A percentile compares a stretch with the other conserved stretches of the same genome.
These are phyloP conservation scores for Mycogone perniciosa DNA, from an alignment of 2,329 filamentous ascomycete genomes.

Conservation along the genomic window DNA sequence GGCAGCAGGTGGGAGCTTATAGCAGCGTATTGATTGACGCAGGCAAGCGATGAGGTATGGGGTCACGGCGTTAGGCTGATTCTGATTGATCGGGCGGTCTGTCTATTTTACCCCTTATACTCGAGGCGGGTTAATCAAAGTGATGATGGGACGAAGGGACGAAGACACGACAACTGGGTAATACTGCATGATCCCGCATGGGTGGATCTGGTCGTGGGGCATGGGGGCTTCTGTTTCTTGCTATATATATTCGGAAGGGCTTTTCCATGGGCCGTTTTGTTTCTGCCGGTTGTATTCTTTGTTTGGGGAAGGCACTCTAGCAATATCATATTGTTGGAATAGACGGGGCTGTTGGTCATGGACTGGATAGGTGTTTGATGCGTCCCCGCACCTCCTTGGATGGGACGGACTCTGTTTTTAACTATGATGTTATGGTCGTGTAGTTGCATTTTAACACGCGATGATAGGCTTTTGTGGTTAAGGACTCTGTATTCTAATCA, in stretches of 20 bases:
- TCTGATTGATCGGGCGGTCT: conserved; percentile 6
- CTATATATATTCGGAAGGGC: conserved; percentile 4
- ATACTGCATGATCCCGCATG: conserved; percentile 2
- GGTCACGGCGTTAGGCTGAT: neutral
- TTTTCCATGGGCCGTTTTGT: neutral
- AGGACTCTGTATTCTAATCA: no score
- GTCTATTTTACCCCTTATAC: conserved; percentile 17
- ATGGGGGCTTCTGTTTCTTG: conserved; percentile 5
- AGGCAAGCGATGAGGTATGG: neutral
- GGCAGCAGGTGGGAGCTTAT: conserved; percentile 10
- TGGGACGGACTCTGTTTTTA: no score
- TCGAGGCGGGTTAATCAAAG: conserved; percentile 19
- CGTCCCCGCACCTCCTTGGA: neutral
- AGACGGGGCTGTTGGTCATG: conserved; percentile 6
- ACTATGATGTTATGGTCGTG: no score
- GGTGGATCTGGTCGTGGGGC: conserved; percentile 1
- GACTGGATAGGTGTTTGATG: conserved; percentile 8
- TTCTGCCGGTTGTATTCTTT: conserved; percentile 3
- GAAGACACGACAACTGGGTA: conserved; percentile 25
- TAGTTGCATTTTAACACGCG: no score
- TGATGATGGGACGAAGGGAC: conserved; percentile 27
- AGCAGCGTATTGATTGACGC: neutral
- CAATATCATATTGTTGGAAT: conserved; percentile 4
- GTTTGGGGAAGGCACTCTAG: conserved; percentile 4
- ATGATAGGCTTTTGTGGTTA: no score